phyloP scores from a whole-genome alignment of 768 basidiomycete genomes.

The Lentinus tigrinus region DNA sequence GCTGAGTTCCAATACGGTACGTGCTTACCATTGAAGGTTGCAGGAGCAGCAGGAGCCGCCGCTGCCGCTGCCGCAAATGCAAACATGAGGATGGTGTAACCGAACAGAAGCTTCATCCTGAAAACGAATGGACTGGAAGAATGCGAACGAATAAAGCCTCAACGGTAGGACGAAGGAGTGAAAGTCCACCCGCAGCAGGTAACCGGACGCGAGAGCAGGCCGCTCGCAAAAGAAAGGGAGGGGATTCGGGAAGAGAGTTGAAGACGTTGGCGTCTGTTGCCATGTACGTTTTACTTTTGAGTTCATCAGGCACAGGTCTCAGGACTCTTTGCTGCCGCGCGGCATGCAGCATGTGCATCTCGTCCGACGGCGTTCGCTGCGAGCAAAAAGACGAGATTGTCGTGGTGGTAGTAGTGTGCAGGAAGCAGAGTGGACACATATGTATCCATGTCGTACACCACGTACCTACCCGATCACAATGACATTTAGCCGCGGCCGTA shows the following conservation, averaged over 20 bases:
- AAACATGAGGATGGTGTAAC: not conserved
- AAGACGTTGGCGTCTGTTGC: conserved; percentile 14
- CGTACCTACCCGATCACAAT: not conserved
- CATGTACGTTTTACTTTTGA: conserved; percentile 1
- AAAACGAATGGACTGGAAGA: not conserved
- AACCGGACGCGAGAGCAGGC: not conserved
- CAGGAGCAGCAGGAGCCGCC: not conserved
- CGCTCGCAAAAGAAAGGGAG: not conserved
- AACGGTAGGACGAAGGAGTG: conserved; percentile 11
- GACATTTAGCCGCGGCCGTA: not conserved
- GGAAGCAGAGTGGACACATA: conserved; percentile 7
- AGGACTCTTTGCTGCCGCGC: not conserved
- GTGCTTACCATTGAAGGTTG: not conserved
- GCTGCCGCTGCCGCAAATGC: not conserved
- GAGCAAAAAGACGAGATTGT: not conserved
- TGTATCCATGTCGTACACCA: not conserved
- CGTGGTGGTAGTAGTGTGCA: not conserved
- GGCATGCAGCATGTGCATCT: not conserved
- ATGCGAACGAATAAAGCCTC: not conserved
- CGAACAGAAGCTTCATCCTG: conserved; percentile 8
- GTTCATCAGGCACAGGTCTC: conserved; percentile 4
- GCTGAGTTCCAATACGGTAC: too few species aligned
- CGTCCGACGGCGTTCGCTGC: not conserved
- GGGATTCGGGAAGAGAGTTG: not conserved
- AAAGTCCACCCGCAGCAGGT: not conserved